Evolutionary conservation across 83 land plant species (phyloP).

Genomic region (Isoetes engelmannii): DNA sequence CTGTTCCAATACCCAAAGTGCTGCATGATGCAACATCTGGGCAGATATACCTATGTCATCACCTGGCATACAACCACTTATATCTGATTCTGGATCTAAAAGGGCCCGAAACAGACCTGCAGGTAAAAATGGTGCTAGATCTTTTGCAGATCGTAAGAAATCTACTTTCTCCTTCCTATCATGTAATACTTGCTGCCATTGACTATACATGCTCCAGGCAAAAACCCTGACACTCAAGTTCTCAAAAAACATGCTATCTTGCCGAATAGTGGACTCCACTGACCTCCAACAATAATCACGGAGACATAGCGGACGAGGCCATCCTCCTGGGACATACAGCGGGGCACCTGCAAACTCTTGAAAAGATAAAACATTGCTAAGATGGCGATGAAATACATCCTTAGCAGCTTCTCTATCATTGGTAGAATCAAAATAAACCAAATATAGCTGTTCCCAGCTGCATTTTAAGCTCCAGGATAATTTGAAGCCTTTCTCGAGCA

Average conservation of each 20-base stretch:
- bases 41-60: conserved; percentile 26
- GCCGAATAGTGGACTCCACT: conserved; percentile 48
- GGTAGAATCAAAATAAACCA: conserved; percentile 46
- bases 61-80: neutral
- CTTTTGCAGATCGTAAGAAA: neutral
- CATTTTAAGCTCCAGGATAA: conserved; percentile 53
- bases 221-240: conserved; percentile 46
- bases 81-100: conserved; percentile 24
- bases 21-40: conserved; percentile 53
- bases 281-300: conserved; percentile 43
- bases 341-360: conserved; percentile 12
- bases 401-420: conserved; percentile 39
- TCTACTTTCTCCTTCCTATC: neutral
- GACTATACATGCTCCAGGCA: conserved; percentile 25
- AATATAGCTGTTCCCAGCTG: conserved; percentile 88
- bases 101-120: conserved; percentile 18
- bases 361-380: conserved; percentile 16
- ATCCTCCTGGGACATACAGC: conserved; percentile 70
- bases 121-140: conserved; percentile 11
- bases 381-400: conserved; percentile 27
- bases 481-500: conserved; percentile 56
- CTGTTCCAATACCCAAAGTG: conserved; percentile 76
- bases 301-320: conserved; percentile 64
- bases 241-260: conserved; percentile 64
- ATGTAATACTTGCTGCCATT: conserved; percentile 1